phyloP scores from a whole-genome alignment of 1,284 basidiomycete genomes.

The Trichosporon sp. region DNA sequence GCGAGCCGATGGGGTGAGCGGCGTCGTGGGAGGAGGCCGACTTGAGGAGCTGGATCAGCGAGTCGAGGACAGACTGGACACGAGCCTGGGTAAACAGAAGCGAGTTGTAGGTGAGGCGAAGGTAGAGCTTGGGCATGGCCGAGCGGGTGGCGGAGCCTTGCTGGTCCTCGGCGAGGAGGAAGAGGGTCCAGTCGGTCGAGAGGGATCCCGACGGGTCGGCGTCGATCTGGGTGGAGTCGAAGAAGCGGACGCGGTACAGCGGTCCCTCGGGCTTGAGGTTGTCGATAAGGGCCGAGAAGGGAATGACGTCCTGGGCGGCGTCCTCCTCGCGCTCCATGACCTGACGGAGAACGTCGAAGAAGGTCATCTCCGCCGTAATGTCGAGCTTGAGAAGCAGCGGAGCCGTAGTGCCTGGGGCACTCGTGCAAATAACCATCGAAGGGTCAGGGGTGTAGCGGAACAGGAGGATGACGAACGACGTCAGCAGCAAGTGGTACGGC shows the following conservation, averaged over 20 bases:
- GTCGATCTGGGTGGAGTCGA: constrained; percentile 72
- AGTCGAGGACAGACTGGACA: constrained; percentile 78
- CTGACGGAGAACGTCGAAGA: constrained; percentile 78
- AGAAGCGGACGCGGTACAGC: constrained; percentile 92
- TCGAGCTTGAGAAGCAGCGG: constrained; percentile 84
- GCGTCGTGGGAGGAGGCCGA: constrained; percentile 68
- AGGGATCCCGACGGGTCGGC: constrained; percentile 78
- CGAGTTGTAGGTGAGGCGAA: constrained; percentile 91
- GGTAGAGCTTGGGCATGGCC: constrained; percentile 66
- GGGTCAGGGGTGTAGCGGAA: constrained; percentile 97
- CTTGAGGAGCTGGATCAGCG: constrained; percentile 75
- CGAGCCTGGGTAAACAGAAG: constrained; percentile 83
- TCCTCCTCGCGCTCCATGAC: constrained; percentile 71
- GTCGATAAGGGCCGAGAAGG: constrained; percentile 75
- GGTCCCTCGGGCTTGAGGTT: constrained; percentile 68
- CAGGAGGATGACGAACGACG: constrained; percentile 86
- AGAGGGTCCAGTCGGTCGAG: constrained; percentile 88
- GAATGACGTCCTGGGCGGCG: constrained; percentile 78
- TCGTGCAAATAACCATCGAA: constrained; percentile 90
- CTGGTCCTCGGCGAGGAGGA: constrained; percentile 65
- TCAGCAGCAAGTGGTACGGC: constrained; percentile 86
- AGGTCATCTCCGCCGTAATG: constrained; percentile 84
- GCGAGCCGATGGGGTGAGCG: constrained; percentile 66
- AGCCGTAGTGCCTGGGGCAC: constrained; percentile 70
- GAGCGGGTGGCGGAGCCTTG: constrained; percentile 70